Evolutionary conservation across 192 early-diverging fungal genomes (phyloP).

Genomic region (Dissophora globulifera): DNA sequence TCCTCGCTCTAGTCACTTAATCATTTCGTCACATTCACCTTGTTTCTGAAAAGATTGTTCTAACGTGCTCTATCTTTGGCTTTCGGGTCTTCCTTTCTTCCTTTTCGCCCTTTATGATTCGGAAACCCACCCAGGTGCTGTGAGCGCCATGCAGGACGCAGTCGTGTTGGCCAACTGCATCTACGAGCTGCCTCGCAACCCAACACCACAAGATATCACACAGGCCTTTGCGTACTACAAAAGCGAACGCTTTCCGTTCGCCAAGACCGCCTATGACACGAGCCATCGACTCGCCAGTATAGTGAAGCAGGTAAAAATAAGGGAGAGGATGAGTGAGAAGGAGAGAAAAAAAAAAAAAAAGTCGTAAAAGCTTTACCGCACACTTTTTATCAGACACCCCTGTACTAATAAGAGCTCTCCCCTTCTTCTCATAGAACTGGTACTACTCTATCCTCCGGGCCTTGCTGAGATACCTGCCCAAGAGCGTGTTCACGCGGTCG

Average conservation of each 20-base stretch:
- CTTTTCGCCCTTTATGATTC: neutral
- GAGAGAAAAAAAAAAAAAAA: no score
- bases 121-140: constrained; percentile 6
- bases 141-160: constrained; percentile 29
- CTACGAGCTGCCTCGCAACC: constrained; percentile 19
- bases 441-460: constrained; percentile 17
- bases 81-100: neutral
- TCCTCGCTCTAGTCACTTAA: neutral
- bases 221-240: constrained; percentile 21
- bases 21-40: neutral
- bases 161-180: constrained; percentile 19
- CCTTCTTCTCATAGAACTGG: constrained; percentile 4
- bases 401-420: no score
- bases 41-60: no score
- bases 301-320: constrained; percentile 15
- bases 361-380: no score
- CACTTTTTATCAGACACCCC: no score
- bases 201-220: constrained; percentile 10
- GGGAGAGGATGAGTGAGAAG: no score
- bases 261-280: constrained; percentile 21
- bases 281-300: constrained; percentile 31
- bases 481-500: constrained; percentile 20
- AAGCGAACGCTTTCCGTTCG: constrained; percentile 23
- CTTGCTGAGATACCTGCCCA: constrained; percentile 24
- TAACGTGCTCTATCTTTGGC: no score